These are phyloP conservation scores for Plasmodium billcollinsi DNA, from an alignment of 169 alveolate species.

Conservation along the genomic window DNA sequence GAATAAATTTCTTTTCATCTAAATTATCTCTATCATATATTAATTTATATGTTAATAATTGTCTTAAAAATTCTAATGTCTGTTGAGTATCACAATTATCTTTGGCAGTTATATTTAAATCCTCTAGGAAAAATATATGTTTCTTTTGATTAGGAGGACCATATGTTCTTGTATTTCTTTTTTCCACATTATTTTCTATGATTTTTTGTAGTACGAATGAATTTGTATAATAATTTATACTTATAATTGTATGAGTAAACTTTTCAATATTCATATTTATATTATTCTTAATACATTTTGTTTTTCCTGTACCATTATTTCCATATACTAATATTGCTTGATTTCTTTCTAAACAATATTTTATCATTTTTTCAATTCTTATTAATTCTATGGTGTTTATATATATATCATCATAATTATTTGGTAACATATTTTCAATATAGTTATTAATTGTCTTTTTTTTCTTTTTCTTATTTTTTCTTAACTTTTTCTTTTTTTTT, in stretches of 20 bases:
- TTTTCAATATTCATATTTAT: constrained; percentile 76
- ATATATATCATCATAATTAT: constrained; percentile 65
- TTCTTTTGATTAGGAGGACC: constrained; percentile 95
- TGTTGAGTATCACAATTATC: constrained; percentile 96
- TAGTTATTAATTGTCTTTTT: constrained; percentile 33
- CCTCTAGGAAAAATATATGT: constrained; percentile 95
- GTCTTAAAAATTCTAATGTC: constrained; percentile 92
- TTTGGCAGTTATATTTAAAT: constrained; percentile 95
- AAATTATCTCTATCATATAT: constrained; percentile 93
- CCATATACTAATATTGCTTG: constrained; percentile 69
- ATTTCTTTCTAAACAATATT: constrained; percentile 48
- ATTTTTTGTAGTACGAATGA: constrained; percentile 87
- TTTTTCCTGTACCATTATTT: constrained; percentile 69
- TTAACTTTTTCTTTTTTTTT: not conserved
- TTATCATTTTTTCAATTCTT: constrained; percentile 69
- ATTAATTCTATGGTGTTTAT: constrained; percentile 68
- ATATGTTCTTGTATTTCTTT: constrained; percentile 93
- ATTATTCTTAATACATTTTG: constrained; percentile 71
- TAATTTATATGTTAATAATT: constrained; percentile 90
- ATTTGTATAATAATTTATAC: constrained; percentile 67
- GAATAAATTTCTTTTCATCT: constrained; percentile 93
- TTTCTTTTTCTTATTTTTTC: constrained; percentile 19
- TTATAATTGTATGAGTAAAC: constrained; percentile 66
- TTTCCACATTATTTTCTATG: constrained; percentile 90
- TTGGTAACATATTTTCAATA: constrained; percentile 68